phyloP scores from a whole-genome alignment of 2,329 filamentous ascomycete species.

The Pestalotiopsis sp. region DNA sequence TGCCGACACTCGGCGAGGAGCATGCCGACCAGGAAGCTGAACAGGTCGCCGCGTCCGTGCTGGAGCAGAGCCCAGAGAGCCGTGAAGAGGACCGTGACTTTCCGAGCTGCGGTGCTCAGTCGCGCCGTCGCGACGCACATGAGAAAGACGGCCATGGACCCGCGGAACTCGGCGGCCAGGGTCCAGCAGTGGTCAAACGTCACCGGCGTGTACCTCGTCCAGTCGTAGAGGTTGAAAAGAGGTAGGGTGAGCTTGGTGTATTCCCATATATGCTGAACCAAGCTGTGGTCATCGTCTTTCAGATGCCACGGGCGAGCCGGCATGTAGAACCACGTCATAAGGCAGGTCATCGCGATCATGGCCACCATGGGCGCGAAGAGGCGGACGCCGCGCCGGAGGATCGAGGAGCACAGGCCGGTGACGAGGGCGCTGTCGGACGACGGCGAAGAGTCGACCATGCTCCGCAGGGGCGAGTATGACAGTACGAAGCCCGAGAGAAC shows the following conservation, averaged over 20 bases:
- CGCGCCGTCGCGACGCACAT: constrained; percentile 6
- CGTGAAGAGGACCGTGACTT: neutral
- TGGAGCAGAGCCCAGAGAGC: neutral
- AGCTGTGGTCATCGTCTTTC: neutral
- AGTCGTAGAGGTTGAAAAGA: constrained; percentile 4
- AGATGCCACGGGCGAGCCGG: neutral
- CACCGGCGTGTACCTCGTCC: neutral
- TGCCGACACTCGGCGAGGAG: constrained; percentile 8
- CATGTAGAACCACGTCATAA: constrained; percentile 9
- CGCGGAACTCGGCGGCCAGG: constrained; percentile 6
- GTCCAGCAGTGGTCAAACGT: constrained; percentile 12
- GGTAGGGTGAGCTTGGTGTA: neutral
- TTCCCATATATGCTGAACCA: neutral
- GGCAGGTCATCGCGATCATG: neutral
- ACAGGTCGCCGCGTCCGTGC: neutral
- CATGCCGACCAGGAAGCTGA: constrained; percentile 9
- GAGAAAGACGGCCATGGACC: constrained; percentile 6
- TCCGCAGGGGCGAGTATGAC: constrained; percentile 10
- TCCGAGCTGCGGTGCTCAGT: neutral
- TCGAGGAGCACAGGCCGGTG: neutral
- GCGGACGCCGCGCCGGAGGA: constrained; percentile 2
- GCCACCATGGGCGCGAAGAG: constrained; percentile 3
- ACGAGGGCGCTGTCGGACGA: neutral
- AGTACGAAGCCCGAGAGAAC: constrained; percentile 15
- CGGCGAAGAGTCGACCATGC: neutral